phyloP scores from a whole-genome alignment of 2,329 filamentous ascomycete genomes.

The Diaporthe helianthi region DNA sequence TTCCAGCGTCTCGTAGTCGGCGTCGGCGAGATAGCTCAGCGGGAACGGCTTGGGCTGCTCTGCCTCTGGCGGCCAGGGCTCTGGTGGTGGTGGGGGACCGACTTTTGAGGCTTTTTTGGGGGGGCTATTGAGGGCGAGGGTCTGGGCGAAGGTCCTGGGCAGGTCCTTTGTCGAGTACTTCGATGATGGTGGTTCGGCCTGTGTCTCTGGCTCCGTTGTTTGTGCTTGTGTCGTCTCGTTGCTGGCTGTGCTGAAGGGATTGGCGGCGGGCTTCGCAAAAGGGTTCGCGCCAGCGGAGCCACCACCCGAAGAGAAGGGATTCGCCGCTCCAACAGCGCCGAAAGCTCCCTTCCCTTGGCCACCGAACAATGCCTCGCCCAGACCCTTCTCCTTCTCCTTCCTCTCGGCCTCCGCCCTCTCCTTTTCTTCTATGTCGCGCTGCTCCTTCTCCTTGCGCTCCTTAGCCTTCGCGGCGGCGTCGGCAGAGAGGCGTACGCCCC shows the following conservation, averaged over 20 bases:
- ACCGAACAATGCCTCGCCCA: constrained; percentile 77
- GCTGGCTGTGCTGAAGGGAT: constrained; percentile 48
- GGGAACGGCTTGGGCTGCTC: constrained; percentile 76
- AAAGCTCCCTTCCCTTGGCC: constrained; percentile 54
- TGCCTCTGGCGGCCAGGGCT: constrained; percentile 78
- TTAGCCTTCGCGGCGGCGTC: constrained; percentile 43
- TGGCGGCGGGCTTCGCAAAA: constrained; percentile 58
- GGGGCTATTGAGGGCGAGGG: constrained; percentile 74
- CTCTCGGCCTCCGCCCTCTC: constrained; percentile 42
- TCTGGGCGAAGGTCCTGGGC: constrained; percentile 72
- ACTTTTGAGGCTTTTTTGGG: constrained; percentile 49
- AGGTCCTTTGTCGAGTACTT: constrained; percentile 47
- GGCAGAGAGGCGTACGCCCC: constrained; percentile 67
- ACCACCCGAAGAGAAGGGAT: constrained; percentile 65
- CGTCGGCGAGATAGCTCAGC: constrained; percentile 79
- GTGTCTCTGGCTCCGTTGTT: constrained; percentile 35
- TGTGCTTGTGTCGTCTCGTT: constrained; percentile 42
- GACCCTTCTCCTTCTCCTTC: constrained; percentile 44
- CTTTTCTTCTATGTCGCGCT: constrained; percentile 43
- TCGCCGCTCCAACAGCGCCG: constrained; percentile 49
- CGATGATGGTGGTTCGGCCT: constrained; percentile 29
- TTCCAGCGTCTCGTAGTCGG: constrained; percentile 89
- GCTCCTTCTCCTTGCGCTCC: constrained; percentile 44
- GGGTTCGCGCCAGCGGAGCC: constrained; percentile 66
- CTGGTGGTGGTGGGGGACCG: constrained; percentile 52